Base-by-base conservation (phyloP, 495 filamentous ascomycete genomes). In the Tuber indicum region DNA sequence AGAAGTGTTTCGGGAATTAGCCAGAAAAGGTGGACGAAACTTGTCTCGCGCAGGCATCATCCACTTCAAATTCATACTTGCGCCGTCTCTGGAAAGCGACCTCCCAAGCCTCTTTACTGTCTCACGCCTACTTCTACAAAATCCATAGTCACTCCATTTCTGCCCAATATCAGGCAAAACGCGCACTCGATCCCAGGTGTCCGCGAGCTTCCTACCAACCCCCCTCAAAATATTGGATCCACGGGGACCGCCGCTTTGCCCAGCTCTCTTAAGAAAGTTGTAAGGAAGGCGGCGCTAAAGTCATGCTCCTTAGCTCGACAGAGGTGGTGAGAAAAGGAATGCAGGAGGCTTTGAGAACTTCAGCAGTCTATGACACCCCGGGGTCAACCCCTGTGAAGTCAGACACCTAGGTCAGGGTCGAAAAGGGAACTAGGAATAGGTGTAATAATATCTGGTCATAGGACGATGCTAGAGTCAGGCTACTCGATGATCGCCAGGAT, bases 391-490 rank as follows among this genome's bases (percentile, higher is more conserved):
- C 39, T 69, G 52, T 79, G 21, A 83, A 79, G 71, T 76, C 79
- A 72, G 82, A 83, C 71, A 81, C 77, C 77, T 89, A 98, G 73
- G 96, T 93, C 3, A 96, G 96, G 7, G 92, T 99, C 75, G 96
- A 99, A 82, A 94, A 97, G 82, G 96, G 96, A 45, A 89, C 87
- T 3, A 98, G 98, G 85, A 99, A 99, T 82, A 88, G 96, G 32
- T 99, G 98, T 84, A 98, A 97, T 84, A 96, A 97, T 81, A 98
- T 98, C 66, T 92, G 96, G 85, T 96, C 96, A 8, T 99, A 96
- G 81, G 96, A 99, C 83, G 96, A 99, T 84, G 90, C 94, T 7
- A 86, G 96, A 72, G 96, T 99, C 69, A 92, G 88, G 75, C 87
- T 99, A 26, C 87, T 92, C 76, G 90, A 89, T 69, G 88, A 91